These are phyloP conservation scores for Rosa lucieae DNA, from an alignment of 306 rosid genomes.

Conservation along the genomic window DNA sequence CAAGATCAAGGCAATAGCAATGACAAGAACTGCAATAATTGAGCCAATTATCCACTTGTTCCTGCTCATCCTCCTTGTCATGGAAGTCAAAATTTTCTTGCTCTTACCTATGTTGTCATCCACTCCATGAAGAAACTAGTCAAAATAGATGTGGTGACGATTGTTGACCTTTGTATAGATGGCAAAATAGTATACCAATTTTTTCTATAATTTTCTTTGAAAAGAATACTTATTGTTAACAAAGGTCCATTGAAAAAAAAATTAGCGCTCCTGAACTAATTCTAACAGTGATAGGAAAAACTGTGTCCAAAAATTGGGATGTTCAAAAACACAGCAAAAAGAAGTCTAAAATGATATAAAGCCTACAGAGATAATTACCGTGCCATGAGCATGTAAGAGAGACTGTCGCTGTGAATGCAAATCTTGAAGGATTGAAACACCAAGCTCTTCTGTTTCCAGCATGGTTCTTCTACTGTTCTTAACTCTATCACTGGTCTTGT, in stretches of 20 bases:
- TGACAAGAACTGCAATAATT: slow-evolving; percentile 56
- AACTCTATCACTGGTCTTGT: slow-evolving; percentile 67
- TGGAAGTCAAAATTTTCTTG: slow-evolving; percentile 69
- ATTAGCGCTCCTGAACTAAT: not conserved
- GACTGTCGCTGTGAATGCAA: slow-evolving; percentile 95
- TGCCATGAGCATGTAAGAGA: slow-evolving; percentile 68
- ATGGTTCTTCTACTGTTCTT: slow-evolving; percentile 86
- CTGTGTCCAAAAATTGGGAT: not conserved
- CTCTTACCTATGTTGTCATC: slow-evolving; percentile 89
- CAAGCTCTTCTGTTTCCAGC: slow-evolving; percentile 98
- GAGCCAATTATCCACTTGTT: slow-evolving; percentile 78
- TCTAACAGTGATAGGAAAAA: not conserved
- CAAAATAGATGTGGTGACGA: slow-evolving; percentile 11
- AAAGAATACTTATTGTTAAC: not conserved
- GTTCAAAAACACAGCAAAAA: not conserved
- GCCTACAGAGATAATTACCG: slow-evolving; percentile 43
- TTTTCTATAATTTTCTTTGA: not conserved
- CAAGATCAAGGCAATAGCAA: slow-evolving; percentile 63
- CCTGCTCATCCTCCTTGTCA: slow-evolving; percentile 77
- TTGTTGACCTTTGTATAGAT: not conserved
- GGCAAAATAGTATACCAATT: not conserved
- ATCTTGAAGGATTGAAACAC: slow-evolving; percentile 95
- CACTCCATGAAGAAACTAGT: slow-evolving; percentile 68
- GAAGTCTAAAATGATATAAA: not conserved
- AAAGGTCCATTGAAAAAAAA: not conserved